Base-by-base conservation (phyloP, 371 early-diverging fungal species). In the Choanephora cucurbitarum region DNA sequence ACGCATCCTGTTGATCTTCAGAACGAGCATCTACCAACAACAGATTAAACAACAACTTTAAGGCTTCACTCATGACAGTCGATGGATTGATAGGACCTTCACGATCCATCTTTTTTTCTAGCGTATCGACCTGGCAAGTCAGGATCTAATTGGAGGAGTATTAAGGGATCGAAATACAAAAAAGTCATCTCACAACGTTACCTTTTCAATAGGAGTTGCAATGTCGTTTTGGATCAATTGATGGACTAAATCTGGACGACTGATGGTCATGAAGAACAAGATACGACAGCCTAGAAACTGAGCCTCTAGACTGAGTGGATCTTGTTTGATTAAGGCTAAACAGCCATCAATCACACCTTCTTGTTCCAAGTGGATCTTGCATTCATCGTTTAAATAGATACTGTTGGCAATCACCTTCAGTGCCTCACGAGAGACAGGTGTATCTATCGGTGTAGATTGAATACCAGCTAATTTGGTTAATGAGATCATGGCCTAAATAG, bases 381-480 rank as follows among this genome's bases (percentile, higher is more conserved):
- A 72, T 2, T 60, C 34, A 3, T 72, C 72, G 0, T 78, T 67
- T 15, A 86, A 69, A 5, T 80, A 62, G 13, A 84, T 71, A 18
- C 78, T 72, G 44, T 86, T 86, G 0, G 82, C 79, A 9, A 86
- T 69, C 39, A 84, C 84, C 41, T 82, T 86, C 1, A 84, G 56
- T 1, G 84, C 80, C 60, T 84, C 85, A 39, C 70, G 65, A 17
- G 72, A 55, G 2, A 56, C 54, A 5, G 47, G 17, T 10, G 69
- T 72, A 40, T 78, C 79, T 14, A 22, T 28, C 17, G 48, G 15
- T 34, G 22, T 28, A 18, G 50, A 22, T 31, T 56, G 23, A 6
- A 76, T 44, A 13, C 69, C 69, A 46, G 67, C 70, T 18, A 60
- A n/a, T 17, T 56, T 49, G 18, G 60, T 34, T 0, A 78, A 57